A percentile compares a stretch with the other conserved stretches of the same genome.
Evolutionary conservation across 2,329 filamentous ascomycete species (phyloP).

Genomic region (Cladophialophora chaetospira): DNA sequence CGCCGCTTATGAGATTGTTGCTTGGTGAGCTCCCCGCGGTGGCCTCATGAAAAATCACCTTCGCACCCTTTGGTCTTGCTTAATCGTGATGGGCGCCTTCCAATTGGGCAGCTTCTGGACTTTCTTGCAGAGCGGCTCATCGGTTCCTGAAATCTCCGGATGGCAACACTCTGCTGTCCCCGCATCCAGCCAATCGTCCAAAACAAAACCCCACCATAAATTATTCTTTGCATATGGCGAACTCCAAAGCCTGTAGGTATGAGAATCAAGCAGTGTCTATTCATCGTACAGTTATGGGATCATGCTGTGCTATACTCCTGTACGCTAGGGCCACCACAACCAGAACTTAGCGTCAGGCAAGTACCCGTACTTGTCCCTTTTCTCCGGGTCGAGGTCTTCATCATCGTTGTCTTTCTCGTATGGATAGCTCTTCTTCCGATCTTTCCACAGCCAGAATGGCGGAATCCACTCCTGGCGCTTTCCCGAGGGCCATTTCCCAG

Average conservation of each 20-base stretch:
- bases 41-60: neutral
- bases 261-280: neutral
- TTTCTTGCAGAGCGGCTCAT: neutral
- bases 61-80: neutral
- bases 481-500: too few relatives aligned
- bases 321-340: too few relatives aligned
- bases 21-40: neutral
- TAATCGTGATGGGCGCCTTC: neutral
- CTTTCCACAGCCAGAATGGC: too few relatives aligned
- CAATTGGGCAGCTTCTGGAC: neutral
- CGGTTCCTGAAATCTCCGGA: slow-evolving; percentile 25
- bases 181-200: neutral
- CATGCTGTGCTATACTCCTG: too few relatives aligned
- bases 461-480: too few relatives aligned
- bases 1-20: neutral
- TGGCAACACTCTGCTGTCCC: slow-evolving; percentile 23
- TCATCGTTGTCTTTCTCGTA: too few relatives aligned
- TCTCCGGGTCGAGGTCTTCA: too few relatives aligned
- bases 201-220: neutral
- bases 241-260: too few relatives aligned
- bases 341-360: too few relatives aligned
- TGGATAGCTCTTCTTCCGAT: too few relatives aligned
- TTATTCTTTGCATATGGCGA: too few relatives aligned
- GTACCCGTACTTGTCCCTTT: too few relatives aligned
- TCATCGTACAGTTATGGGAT: neutral